Base-by-base conservation (phyloP, 768 basidiomycete genomes). In the Trametes cinnabarina region DNA sequence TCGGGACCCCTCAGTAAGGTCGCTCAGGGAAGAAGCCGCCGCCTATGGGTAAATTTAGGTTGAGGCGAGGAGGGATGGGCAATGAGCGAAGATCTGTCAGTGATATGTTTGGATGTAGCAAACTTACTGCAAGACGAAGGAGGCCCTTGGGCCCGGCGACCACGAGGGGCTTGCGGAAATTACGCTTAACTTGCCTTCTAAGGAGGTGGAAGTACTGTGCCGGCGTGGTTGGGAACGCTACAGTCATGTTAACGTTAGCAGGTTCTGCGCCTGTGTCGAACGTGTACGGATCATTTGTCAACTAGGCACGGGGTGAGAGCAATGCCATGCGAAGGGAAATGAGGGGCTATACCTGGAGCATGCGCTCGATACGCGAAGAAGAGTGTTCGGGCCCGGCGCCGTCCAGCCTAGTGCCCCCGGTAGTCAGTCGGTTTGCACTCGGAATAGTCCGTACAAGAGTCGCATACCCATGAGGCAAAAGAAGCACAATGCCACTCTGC, bases 341-440 rank as follows among this genome's bases (percentile, higher is more conserved):
- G 26, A 40, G 25, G 52, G 34, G 2, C 47, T 68, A 54, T 54
- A 89, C 91, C 79, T 94, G 94, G n/a, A 96, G 76, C 85, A 93
- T 90, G 35, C 94, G 79, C 68, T 97, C 94, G 40, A 96, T 77
- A 15, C 94, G 84, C 47, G 85, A 88, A 0, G 91, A 93, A 0
- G 93, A 96, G 68, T 97, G 94, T 69, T 97, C 94, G 0, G 94
- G 94, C 2, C 94, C 94, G 15, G 94, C 93, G 26, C 94, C 94
- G 64, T 97, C 93, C 15, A 92, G 77, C 15, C 69, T 70, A 43
- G 9, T 5, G 25, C 51, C n/a, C 15, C 41, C 41, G 32, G 43
- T 12, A 34, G 48, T 44, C 39, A 46, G 47, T 11, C 26, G n/a
- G 34, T 35, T 20, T 47, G 28, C 30, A 32, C 42, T 34, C 39